Base-by-base conservation (phyloP, 306 rosid genomes). In the Quercus dentata region DNA sequence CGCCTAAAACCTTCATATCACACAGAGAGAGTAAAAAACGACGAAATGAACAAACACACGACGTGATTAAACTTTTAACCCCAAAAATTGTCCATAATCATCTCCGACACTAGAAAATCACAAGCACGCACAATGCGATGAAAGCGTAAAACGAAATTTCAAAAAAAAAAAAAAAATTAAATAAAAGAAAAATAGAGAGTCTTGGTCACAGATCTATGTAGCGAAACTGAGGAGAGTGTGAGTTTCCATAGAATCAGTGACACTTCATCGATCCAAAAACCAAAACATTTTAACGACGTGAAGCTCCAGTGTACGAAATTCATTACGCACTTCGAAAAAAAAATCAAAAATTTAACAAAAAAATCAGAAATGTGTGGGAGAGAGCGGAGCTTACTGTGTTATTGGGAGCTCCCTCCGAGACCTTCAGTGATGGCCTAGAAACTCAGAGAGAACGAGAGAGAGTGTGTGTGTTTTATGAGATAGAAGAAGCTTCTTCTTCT, bases 371-470 rank as follows among this genome's bases (percentile, higher is more conserved):
- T 49, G 1, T 11, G 38, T 19, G 25, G 6, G 1, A 19, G 21
- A 19, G 19, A 2, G 9, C 33, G 8, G 68, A 77, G 85, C 82
- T 83, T 80, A 87, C 90, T 69, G 74, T 55, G 84, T 71, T 44
- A 21, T 55, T 17, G 55, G 87, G 75, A 89, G 90, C 87, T 88
- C 89, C 76, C 87, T 88, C 89, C 76, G 79, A 71, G 73, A 58
- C 56, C 65, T 77, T 67, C 80, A 69, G 71, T 46, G 71, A 77
- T 63, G 56, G 80, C 5, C 59, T 35, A 56, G 12, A 38, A 71
- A 74, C 11, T 56, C 17, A 58, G 57, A 44, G 71, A 11, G 75
- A 80, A 79, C 17, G 58, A 73, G 69, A 84, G 19, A 3, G 61
- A 52, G 83, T 28, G 78, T 25, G 72, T 38, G 11, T 38, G 2